Base-by-base conservation (phyloP, 1,284 basidiomycete genomes). In the Lentinula novae-zelandiae region DNA sequence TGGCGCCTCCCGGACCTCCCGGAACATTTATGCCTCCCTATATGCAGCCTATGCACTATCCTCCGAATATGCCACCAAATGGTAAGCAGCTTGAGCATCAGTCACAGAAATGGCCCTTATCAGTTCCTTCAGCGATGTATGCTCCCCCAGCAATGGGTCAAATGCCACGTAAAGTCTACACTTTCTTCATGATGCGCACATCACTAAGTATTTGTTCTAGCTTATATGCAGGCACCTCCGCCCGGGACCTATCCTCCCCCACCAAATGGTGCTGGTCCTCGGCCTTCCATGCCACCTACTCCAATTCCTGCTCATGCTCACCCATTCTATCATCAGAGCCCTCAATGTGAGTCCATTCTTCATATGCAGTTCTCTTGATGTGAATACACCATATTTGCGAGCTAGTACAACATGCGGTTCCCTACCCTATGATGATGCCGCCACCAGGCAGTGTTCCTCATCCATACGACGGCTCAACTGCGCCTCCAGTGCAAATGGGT, bases 341-440 rank as follows among this genome's bases (percentile, higher is more conserved):
- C 91, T 62, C 90, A 93, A 77, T 73, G 90, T 93, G 79, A 66
- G 89, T 67, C 61, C 15, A 39, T 46, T 36, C 72, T 46, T 36
- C 72, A 65, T 67, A 64, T 57, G 33, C 68, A 63, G 60, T 62
- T 40, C 65, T 67, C 68, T 67, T 74, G 57, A 73, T 69, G 46
- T 59, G 15, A 46, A 20, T n/a, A 57, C 2, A 65, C 70, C 49
- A 62, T 60, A 17, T 10, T 6, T 48, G 10, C 10, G 60, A 60
- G 65, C 61, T 71, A 92, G 91, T 93, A 71, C 86, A 85, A 73
- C 91, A 92, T 67, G 89, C 90, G 50, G 83, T 90, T 64, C 88
- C 89, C 42, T 93, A 92, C 72, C 87, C 82, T 15, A 90, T 90
- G 87, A 92, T 93, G 89, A 92, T 92, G 87, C 87, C 89, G 60